These are phyloP conservation scores for Teunomyces funiuensis DNA, from an alignment of 805 yeast species.

Conservation along the genomic window DNA sequence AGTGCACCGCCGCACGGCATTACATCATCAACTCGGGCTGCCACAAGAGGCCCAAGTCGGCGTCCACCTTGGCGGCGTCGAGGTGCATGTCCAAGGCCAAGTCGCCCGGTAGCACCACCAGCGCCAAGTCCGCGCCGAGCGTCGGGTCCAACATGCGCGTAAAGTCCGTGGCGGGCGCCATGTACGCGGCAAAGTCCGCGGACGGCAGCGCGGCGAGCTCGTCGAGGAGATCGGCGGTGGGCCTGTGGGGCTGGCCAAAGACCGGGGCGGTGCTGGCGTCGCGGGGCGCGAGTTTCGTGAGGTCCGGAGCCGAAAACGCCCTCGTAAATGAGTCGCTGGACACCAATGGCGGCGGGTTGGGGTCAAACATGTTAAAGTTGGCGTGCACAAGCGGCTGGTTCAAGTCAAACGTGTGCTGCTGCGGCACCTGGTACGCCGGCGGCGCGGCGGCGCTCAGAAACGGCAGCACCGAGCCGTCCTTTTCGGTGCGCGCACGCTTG, in stretches of 20 bases:
- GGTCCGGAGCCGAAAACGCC: slow-evolving; percentile 20
- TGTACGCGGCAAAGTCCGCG: background rate
- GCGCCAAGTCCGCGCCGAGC: background rate
- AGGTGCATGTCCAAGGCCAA: background rate
- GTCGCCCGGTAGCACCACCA: background rate
- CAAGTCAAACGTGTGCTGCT: slow-evolving; percentile 14
- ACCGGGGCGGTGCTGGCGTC: slow-evolving; percentile 9
- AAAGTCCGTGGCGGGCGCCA: slow-evolving; percentile 1
- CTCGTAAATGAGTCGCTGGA: slow-evolving; percentile 6
- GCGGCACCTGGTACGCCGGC: slow-evolving; percentile 13
- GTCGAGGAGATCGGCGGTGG: background rate
- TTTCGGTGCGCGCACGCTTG: slow-evolving; percentile 15
- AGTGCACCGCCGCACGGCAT: no score
- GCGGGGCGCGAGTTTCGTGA: slow-evolving; percentile 9
- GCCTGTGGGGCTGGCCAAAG: slow-evolving; percentile 10
- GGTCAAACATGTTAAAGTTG: slow-evolving; percentile 13
- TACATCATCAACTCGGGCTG: slow-evolving; percentile 1
- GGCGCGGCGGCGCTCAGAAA: slow-evolving; percentile 7
- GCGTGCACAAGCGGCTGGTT: slow-evolving; percentile 10
- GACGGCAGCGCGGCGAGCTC: no score
- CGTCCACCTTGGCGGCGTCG: background rate
- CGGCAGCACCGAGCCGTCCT: slow-evolving; percentile 4
- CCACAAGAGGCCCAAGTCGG: background rate
- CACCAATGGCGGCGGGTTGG: background rate
- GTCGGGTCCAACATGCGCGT: background rate